Evolutionary conservation across 2,329 filamentous ascomycete species (phyloP).

Genomic region (Purpureocillium lavendulum): DNA sequence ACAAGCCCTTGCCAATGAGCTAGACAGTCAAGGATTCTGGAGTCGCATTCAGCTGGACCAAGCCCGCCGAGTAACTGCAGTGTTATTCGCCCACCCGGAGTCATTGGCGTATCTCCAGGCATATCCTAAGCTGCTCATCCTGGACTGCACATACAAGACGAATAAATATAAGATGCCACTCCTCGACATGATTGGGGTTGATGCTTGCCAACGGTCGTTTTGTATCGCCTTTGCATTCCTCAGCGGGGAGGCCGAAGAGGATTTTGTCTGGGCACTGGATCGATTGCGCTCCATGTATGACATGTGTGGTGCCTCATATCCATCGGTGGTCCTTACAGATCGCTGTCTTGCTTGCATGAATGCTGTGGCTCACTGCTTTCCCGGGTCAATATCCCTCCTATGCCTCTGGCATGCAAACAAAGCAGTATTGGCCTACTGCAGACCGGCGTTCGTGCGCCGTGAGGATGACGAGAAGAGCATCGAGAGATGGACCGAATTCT

Average conservation of each 20-base stretch:
- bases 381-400: constrained; percentile 4
- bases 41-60: constrained; percentile 9
- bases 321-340: constrained; percentile 11
- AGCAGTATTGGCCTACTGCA: constrained; percentile 8
- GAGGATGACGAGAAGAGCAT: background rate
- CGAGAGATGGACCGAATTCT: constrained; percentile 10
- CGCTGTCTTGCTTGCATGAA: constrained; percentile 10
- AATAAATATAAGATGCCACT: constrained; percentile 15
- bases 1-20: constrained; percentile 10
- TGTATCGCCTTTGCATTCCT: constrained; percentile 15
- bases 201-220: constrained; percentile 11
- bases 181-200: constrained; percentile 13
- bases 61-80: constrained; percentile 8
- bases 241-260: constrained; percentile 7
- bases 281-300: constrained; percentile 10
- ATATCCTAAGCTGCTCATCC: constrained; percentile 11
- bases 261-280: constrained; percentile 13
- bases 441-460: background rate
- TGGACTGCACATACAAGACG: constrained; percentile 16
- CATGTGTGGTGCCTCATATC: constrained; percentile 1
- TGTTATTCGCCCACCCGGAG: constrained; percentile 14
- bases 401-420: constrained; percentile 13
- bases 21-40: constrained; percentile 12
- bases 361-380: constrained; percentile 7
- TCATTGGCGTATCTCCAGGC: constrained; percentile 12